Conservation (phyloP, 2,329 filamentous ascomycete genomes). For the Penicillium expansum region DNA sequence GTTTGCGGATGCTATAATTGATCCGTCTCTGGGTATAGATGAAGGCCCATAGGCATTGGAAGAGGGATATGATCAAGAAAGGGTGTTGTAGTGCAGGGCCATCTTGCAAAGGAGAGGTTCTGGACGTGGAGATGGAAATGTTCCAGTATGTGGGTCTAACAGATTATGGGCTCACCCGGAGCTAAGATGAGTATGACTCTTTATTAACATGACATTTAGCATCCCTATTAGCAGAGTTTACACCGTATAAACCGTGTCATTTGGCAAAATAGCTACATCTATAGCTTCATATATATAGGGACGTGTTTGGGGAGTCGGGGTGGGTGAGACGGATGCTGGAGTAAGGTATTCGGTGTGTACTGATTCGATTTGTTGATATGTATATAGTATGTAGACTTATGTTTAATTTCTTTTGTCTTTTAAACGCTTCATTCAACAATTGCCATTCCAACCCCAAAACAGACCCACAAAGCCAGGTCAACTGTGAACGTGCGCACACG, state of each 20-base stretch:
- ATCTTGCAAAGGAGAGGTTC: slow-evolving; percentile 1
- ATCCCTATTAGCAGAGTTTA: not conserved
- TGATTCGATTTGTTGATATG: not conserved
- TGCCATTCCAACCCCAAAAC: not conserved
- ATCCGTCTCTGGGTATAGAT: not conserved
- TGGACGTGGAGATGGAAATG: not conserved
- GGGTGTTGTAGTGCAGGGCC: not conserved
- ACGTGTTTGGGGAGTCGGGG: not conserved
- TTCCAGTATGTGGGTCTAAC: slow-evolving; percentile 5
- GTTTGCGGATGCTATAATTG: not conserved
- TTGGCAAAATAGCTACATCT: not conserved
- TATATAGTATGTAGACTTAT: not conserved
- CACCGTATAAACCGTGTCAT: not conserved
- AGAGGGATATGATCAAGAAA: not conserved
- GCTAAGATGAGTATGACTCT: not conserved
- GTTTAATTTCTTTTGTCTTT: not conserved
- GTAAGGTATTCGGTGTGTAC: not conserved
- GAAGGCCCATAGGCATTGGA: not conserved
- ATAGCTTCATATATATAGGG: not conserved
- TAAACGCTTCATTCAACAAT: not conserved
- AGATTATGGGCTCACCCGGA: not conserved
- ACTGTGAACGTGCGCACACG: not conserved
- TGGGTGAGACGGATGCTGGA: not conserved
- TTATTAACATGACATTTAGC: not conserved
- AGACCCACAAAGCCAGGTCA: not conserved